phyloP scores from a whole-genome alignment of 345 rosid genomes.

The Gossypium arboreum region DNA sequence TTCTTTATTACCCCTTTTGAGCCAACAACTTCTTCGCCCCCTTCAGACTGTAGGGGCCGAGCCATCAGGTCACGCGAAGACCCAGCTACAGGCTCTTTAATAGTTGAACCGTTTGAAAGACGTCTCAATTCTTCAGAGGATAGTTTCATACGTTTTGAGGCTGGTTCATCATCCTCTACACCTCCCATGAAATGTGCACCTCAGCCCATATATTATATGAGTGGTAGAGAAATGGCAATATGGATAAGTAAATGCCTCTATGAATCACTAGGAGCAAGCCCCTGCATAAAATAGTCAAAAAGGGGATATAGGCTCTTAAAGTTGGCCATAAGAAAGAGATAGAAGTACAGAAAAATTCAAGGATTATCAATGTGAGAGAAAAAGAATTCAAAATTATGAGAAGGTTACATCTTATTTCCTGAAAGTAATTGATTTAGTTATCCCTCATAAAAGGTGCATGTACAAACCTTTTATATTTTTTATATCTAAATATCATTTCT shows the following conservation, averaged over 20 bases:
- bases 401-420: background rate
- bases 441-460: background rate
- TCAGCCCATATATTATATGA: slow-evolving; percentile 54
- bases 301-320: background rate
- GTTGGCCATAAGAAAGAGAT: background rate
- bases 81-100: slow-evolving; percentile 32
- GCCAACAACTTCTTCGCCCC: slow-evolving; percentile 57
- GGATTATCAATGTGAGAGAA: background rate
- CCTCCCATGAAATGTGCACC: slow-evolving; percentile 65
- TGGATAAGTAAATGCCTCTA: slow-evolving; percentile 13
- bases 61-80: slow-evolving; percentile 56
- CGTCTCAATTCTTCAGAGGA: slow-evolving; percentile 36
- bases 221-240: slow-evolving; percentile 5
- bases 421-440: background rate
- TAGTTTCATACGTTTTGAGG: slow-evolving; percentile 52
- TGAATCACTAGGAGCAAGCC: slow-evolving; percentile 11
- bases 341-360: slow-evolving; percentile 3
- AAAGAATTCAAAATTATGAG: background rate
- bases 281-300: slow-evolving; percentile 26
- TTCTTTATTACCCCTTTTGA: slow-evolving; percentile 55
- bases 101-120: slow-evolving; percentile 43
- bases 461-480: background rate
- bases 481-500: background rate
- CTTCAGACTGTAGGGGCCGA: slow-evolving; percentile 48
- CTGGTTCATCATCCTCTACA: slow-evolving; percentile 62